Base-by-base conservation (phyloP, 176 grass and related monocot genomes). In the Zoysia pacifica region DNA sequence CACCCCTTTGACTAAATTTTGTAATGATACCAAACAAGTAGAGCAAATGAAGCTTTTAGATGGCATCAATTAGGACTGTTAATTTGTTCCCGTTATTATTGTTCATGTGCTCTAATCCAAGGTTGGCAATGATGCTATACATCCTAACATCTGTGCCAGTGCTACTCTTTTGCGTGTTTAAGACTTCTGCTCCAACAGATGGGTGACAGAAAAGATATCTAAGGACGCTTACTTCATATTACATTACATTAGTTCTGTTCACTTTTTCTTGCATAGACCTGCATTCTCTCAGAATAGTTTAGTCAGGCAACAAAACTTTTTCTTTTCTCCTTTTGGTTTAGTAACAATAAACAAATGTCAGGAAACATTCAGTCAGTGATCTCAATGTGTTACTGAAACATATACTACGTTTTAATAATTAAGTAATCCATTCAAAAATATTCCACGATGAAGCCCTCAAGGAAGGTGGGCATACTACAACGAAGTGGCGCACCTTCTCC, bases 151-250 rank as follows among this genome's bases (percentile, higher is more conserved):
- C 59, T 38, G 28, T 0, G 49, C 66, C 68, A 59, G 19, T 72
- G 5, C 69, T 60, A 53, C 20, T 40, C 11, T 65, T 88, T 84
- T 69, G 68, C 20, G 63, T 84, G 20, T 53, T 39, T 48, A 65
- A 80, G 70, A 75, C 62, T 75, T 83, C 14, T 75, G 75, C 35
- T 14, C 72, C 86, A 80, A 60, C 63, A 49, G 19, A 53, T 69
- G 63, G 70, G 15, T 51, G 53, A 19, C 5, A 46, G 18, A 16
- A 39, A 15, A 68, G 51, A 42, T 11, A 58, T 28, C 28, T 28
- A 28, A 28, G 54, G 45, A 4, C 40, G 41, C 10, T 7, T 64
- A 16, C 0, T 70, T 62, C 13, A 61, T 11, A 14, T 9, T 11
- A 50, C 35, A 28, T 69, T 12, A 70, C 49, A 52, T 13, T 42